Conservation (phyloP, 352 stramenopile genomes). For the Phytophthora kernoviae region DNA sequence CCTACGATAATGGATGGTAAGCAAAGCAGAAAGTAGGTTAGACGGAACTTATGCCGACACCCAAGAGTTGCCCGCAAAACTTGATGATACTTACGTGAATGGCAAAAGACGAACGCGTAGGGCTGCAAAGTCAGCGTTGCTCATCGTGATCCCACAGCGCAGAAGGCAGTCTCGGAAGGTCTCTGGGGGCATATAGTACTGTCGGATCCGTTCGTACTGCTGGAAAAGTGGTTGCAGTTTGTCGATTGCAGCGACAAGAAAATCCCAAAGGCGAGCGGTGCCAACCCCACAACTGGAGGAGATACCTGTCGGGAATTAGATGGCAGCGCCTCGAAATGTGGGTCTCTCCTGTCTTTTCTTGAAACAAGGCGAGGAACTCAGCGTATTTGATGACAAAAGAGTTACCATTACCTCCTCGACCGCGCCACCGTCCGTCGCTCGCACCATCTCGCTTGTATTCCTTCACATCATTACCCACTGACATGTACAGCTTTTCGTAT, state of each 20-base stretch:
- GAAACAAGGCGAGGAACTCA: slow-evolving; percentile 57
- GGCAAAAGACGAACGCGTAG: slow-evolving; percentile 63
- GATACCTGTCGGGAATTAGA: slow-evolving; percentile 50
- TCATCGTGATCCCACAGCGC: slow-evolving; percentile 62
- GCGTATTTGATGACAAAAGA: slow-evolving; percentile 63
- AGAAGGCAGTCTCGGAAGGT: slow-evolving; percentile 68
- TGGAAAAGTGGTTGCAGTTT: slow-evolving; percentile 53
- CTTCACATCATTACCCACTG: slow-evolving; percentile 38
- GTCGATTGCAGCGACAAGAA: slow-evolving; percentile 56
- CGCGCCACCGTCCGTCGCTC: slow-evolving; percentile 26
- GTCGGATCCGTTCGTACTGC: slow-evolving; percentile 60
- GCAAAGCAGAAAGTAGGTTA: not conserved
- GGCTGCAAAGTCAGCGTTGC: slow-evolving; percentile 72
- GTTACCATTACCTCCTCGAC: slow-evolving; percentile 22
- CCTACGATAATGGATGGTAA: slow-evolving; percentile 24
- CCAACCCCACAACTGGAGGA: slow-evolving; percentile 50
- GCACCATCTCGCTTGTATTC: slow-evolving; percentile 27
- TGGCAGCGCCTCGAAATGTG: slow-evolving; percentile 35
- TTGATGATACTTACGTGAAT: slow-evolving; percentile 52
- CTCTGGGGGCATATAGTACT: slow-evolving; percentile 56
- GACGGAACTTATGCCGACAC: not conserved
- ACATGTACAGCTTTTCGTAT: slow-evolving; percentile 70
- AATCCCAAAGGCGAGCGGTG: slow-evolving; percentile 65
- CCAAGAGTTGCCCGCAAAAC: not conserved
- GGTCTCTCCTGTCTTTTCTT: slow-evolving; percentile 26